Conservation (phyloP, 345 rosid species). For the Adansonia digitata region DNA sequence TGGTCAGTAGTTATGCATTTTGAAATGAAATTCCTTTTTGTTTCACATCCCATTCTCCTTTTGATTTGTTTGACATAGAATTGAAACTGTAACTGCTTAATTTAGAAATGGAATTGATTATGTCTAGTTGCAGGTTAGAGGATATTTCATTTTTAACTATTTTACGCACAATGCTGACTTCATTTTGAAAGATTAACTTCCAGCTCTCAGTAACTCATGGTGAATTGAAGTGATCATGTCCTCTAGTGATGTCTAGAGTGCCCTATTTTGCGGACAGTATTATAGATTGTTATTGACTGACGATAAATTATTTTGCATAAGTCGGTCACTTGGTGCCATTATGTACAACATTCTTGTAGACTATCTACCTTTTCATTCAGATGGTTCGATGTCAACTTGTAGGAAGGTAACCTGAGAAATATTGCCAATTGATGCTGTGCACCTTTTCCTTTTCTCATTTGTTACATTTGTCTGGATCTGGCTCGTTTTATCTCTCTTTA, state of each 20-base stretch:
- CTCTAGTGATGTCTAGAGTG: constrained; percentile 4
- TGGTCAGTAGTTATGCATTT: constrained; percentile 49
- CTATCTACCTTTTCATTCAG: constrained; percentile 97
- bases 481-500: background rate
- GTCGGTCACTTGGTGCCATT: constrained; percentile 99
- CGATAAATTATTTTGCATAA: constrained; percentile 36
- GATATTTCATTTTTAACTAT: background rate
- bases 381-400: constrained; percentile 95
- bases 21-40: constrained; percentile 1
- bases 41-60: background rate
- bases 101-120: background rate
- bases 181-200: background rate
- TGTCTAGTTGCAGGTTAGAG: background rate
- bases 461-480: background rate
- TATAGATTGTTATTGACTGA: constrained; percentile 14
- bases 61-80: constrained; percentile 1
- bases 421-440: background rate
- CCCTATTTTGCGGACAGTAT: background rate
- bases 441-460: background rate
- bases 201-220: background rate
- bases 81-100: background rate
- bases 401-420: constrained; percentile 52
- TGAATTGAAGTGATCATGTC: background rate
- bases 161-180: background rate
- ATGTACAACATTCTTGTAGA: constrained; percentile 98